Evolutionary conservation across 2,329 filamentous ascomycete genomes (phyloP), one percentile per base, ranked within the genome.

Genomic region (Clonostachys rosea): DNA sequence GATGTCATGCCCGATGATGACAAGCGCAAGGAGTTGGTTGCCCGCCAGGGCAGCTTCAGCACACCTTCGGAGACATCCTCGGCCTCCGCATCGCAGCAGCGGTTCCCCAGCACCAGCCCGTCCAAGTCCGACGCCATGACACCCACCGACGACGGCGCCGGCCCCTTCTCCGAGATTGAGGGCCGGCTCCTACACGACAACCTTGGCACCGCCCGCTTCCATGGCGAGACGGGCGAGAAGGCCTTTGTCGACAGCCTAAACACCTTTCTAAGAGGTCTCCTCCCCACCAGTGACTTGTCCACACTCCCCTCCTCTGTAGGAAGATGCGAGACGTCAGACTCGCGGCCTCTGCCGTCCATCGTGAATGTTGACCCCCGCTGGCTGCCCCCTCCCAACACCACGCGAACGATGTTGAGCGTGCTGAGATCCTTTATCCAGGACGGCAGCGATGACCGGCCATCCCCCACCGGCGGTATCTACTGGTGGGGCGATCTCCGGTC

Each of bases 211-310:
- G 59, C 65, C 2, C 68, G 73, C 12, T 77, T 73, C 53, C 65
- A 74, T 3, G 75, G 75, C 37, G 70, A 71, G 54, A 76, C 73
- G 8, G 75, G 73, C 18, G 73, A 72, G 14, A 71, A 73, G 11
- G 73, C 69, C 2, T 77, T 77, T 46, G 65, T 77, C 6, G 74
- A 78, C 48, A 61, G 70, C 16, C 56, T 78, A 40, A 76, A 76
- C 50, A n/a, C 44, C 6, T 43, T 46, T 33, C 41, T 49, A 11
- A 40, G 44, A 13, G 40, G 44, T 13, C 41, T 40, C 18, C 50
- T 49, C 14, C 52, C 53, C n/a, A 42, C 37, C 35, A 47, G 40
- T 43, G 46, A 46, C 37, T 42, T 49, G 44, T 40, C 47, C 50
- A 20, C 50, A 50, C 5, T 76, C 74, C 55, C 75, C 5, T 62